Evolutionary conservation across 1,284 basidiomycete genomes (phyloP).

Genomic region (Ustilago loliicola): DNA sequence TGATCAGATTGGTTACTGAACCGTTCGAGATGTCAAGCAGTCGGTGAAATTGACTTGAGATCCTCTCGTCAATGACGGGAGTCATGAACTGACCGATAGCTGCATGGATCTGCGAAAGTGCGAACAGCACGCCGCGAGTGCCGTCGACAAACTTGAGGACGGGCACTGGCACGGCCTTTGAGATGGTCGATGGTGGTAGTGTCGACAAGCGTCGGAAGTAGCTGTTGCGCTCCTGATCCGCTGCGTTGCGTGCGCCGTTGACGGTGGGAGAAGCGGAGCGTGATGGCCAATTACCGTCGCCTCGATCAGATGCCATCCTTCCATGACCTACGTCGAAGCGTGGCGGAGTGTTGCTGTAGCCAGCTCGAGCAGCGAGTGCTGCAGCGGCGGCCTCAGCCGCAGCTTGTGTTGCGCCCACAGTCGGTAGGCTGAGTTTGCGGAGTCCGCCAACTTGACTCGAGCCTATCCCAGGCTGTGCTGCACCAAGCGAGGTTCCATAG

Average conservation of each 20-base stretch:
- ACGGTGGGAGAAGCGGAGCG: conserved; percentile 42
- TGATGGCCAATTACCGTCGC: conserved; percentile 36
- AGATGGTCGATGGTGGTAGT: conserved; percentile 78
- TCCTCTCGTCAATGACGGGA: conserved; percentile 86
- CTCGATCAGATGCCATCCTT: conserved; percentile 36
- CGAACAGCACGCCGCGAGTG: conserved; percentile 90
- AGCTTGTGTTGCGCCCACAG: conserved; percentile 59
- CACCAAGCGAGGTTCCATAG: background rate
- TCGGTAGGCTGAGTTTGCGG: conserved; percentile 60
- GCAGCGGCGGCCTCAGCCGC: conserved; percentile 63
- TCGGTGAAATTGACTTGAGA: conserved; percentile 71
- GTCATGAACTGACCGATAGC: conserved; percentile 89
- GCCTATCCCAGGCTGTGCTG: background rate
- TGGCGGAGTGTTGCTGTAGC: conserved; percentile 42
- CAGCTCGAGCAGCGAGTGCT: conserved; percentile 45
- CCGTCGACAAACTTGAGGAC: conserved; percentile 85
- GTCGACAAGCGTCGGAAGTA: conserved; percentile 90
- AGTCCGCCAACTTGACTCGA: conserved; percentile 48
- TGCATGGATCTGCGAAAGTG: conserved; percentile 90
- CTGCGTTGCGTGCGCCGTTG: conserved; percentile 76
- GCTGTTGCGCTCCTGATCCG: conserved; percentile 78
- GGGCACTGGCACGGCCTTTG: conserved; percentile 80
- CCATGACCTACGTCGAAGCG: conserved; percentile 43
- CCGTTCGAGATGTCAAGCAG: conserved; percentile 76
- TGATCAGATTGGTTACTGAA: conserved; percentile 87